These are phyloP conservation scores for Epicoccum nigrum DNA, from an alignment of 2,329 filamentous ascomycete species.

Conservation along the genomic window DNA sequence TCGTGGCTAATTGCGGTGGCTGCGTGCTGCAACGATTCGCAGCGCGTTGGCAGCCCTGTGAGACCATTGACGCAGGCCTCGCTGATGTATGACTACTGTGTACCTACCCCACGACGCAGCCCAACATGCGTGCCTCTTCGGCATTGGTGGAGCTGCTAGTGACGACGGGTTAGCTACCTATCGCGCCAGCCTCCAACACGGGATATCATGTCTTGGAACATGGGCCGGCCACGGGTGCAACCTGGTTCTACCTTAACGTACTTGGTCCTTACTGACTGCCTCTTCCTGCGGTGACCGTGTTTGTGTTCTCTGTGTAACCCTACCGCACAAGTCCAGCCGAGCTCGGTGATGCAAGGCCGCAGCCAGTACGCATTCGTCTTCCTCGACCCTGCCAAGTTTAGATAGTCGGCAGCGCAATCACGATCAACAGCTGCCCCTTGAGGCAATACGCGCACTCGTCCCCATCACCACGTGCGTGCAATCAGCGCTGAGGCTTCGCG, in stretches of 20 bases:
- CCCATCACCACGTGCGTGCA: slow-evolving; percentile 8
- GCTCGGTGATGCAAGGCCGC: slow-evolving; percentile 17
- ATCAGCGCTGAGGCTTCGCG: neutral
- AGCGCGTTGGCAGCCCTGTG: slow-evolving; percentile 6
- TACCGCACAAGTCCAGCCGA: slow-evolving; percentile 2
- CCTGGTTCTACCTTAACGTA: too few species aligned
- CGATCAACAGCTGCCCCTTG: slow-evolving; percentile 21
- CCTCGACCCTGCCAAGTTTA: slow-evolving; percentile 14
- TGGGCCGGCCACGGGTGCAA: too few species aligned
- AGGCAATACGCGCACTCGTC: slow-evolving; percentile 8
- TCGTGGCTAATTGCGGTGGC: neutral
- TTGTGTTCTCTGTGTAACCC: slow-evolving; percentile 5
- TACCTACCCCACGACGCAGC: slow-evolving; percentile 12
- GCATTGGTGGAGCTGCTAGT: slow-evolving; percentile 15
- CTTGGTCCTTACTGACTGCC: slow-evolving; percentile 2
- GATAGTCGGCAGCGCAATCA: slow-evolving; percentile 14
- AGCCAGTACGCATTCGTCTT: slow-evolving; percentile 15
- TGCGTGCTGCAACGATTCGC: neutral
- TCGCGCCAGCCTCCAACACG: slow-evolving; percentile 17
- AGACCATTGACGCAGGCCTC: slow-evolving; percentile 6
- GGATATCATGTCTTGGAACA: too few species aligned
- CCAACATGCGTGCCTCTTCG: slow-evolving; percentile 4
- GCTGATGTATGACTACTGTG: slow-evolving; percentile 1
- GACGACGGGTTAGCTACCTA: slow-evolving; percentile 4
- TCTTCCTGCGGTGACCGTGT: neutral